Evolutionary conservation across 179 eudicot species (phyloP), one percentile per base, ranked within the genome.

Genomic region (Drosera spatulata): DNA sequence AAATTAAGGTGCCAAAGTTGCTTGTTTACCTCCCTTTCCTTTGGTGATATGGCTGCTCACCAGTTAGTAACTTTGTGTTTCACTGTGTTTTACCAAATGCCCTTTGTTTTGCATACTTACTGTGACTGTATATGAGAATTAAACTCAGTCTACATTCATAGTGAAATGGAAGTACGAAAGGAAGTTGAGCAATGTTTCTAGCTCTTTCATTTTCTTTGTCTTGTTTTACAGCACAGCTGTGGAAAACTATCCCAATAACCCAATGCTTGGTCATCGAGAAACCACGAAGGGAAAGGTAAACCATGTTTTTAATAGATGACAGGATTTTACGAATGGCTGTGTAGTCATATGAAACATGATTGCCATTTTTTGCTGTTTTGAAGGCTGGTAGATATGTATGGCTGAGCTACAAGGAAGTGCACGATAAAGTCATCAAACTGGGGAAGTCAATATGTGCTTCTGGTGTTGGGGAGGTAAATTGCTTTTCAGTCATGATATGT

Each of bases 221-320:
- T 22, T 22, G 0, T 22, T 22, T 22, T 22, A 70, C 86, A 93
- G 99, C 61, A 54, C 89, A 74, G 73, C 99, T 4, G 93, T 77
- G 64, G 93, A 89, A 65, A 89, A 89, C 58, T 76, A 79, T 71
- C 96, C 96, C 53, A 51, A 76, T 56, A 79, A 77, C 67, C 75
- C 49, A 33, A 93, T 93, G 99, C 99, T 93, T 72, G 99, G 99
- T 65, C 75, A 63, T 46, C 85, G 89, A 60, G 77, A 86, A 67
- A 49, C 33, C 33, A 82, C 76, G 66, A 64, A 84, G 69, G 99
- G 96, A 66, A 82, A 86, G 95, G 99, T 93, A 84, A 38, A n/a
- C 11, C 3, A 15, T 12, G 37, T 22, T 51, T 41, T 50, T 10
- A 9, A 51, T 38, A 7, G 44, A 38, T 11, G 5, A 10, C 43